Evolutionary conservation across 164 flowering plant species (phyloP), one percentile per base, ranked within the genome.

Genomic region (Santalum album): DNA sequence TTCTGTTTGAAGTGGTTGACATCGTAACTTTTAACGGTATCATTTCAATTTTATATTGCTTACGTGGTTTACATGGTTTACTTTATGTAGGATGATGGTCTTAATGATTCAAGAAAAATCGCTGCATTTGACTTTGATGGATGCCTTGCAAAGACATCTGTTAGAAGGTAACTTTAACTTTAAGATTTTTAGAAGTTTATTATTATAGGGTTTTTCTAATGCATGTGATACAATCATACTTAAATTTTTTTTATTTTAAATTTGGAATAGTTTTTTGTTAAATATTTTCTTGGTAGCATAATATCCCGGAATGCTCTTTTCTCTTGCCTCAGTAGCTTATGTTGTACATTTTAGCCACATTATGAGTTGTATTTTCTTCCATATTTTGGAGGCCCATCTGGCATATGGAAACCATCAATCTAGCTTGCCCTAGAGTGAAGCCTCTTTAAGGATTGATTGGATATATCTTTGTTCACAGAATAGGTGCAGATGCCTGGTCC

Each of bases 61-160:
- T 12, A 7, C 32, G 0, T 25, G 17, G 2, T 24, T 22, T 50
- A 9, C 11, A 19, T 25, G 25, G 25, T 18, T 1, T 45, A n/a
- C n/a, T 58, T 60, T 23, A 11, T 57, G 25, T 69, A 88, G 96
- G 94, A 79, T 60, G 95, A 86, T 43, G 86, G 83, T 15, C 89
- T 89, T 40, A 76, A 66, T 26, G 82, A 78, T 76, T 89, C 96
- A 49, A 63, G 53, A 17, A 92, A 92, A 70, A 85, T 92, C 69
- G 96, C 98, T 53, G 96, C 98, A 50, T 92, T 92, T 75, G 96
- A 92, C 78, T 92, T 92, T 81, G 98, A 92, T 80, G 96, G 96
- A 18, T 86, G 96, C 59, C 96, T 92, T 51, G 98, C 61, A 9
- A 89, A 85, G 3, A 89, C 98, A 54, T 70, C 82, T 48, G 89